A percentile compares a stretch with the other conserved stretches of the same genome.
phyloP scores from a whole-genome alignment of 495 filamentous ascomycete genomes.

The Aspergillus sclerotiicarbonarius region DNA sequence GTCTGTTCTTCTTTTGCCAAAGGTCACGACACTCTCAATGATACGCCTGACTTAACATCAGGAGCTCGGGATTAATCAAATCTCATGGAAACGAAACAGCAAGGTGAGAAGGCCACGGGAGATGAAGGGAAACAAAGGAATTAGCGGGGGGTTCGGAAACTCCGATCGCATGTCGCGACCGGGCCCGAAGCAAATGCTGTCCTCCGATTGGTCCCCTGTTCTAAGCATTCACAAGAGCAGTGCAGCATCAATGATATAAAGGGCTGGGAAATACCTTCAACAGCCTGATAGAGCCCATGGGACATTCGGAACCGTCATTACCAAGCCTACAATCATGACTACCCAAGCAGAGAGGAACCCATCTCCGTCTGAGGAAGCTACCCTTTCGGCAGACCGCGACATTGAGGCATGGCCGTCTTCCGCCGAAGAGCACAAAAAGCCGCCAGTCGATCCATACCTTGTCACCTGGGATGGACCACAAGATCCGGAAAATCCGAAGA shows the following conservation, averaged over 20 bases:
- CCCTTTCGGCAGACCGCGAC: neutral
- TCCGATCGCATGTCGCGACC: neutral
- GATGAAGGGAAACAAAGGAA: neutral
- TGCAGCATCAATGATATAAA: neutral
- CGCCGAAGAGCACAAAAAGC: neutral
- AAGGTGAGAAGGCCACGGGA: neutral
- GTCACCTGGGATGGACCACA: slow-evolving; percentile 9
- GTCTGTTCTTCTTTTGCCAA: neutral
- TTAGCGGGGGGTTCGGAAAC: neutral
- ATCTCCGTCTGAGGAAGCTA: neutral
- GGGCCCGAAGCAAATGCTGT: neutral
- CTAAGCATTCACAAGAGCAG: neutral
- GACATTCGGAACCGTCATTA: too few species aligned
- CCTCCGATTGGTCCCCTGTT: neutral
- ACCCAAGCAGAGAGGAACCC: neutral
- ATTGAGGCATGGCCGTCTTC: neutral
- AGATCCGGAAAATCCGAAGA: slow-evolving; percentile 13
- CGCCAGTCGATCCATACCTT: neutral
- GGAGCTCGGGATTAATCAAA: too few species aligned
- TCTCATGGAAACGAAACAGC: too few species aligned
- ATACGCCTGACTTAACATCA: too few species aligned
- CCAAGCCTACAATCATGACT: neutral
- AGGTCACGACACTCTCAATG: too few species aligned
- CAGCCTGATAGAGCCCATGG: too few species aligned
- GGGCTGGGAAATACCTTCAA: neutral